These are phyloP conservation scores for Helminthosporium solani DNA, from an alignment of 2,329 filamentous ascomycete genomes.

Conservation along the genomic window DNA sequence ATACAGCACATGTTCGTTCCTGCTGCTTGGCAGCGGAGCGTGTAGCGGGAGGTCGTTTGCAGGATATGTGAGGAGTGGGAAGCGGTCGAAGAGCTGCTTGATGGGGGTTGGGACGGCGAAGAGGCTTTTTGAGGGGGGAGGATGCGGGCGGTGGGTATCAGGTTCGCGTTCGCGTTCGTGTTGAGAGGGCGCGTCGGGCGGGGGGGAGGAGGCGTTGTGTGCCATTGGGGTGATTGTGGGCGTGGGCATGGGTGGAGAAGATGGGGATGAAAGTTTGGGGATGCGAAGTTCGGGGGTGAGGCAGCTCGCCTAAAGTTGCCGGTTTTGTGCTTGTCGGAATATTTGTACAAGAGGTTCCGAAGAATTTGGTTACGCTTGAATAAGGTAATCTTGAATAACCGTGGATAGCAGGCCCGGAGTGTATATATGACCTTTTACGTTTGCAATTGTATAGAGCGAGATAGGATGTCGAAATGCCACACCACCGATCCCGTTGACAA, in stretches of 20 bases:
- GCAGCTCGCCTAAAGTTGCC: slow-evolving; percentile 29
- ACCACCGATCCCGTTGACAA: too few species aligned
- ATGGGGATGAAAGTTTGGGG: slow-evolving; percentile 8
- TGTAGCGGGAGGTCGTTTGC: slow-evolving; percentile 72
- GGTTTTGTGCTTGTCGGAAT: not conserved
- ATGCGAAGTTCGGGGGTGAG: slow-evolving; percentile 19
- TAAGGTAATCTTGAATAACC: too few species aligned
- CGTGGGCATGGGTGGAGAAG: not conserved
- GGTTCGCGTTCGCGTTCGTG: too few species aligned
- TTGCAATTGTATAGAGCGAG: too few species aligned
- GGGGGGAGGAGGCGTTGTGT: not conserved
- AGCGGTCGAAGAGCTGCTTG: slow-evolving; percentile 78
- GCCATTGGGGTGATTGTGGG: not conserved
- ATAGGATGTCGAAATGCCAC: too few species aligned
- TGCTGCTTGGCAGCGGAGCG: slow-evolving; percentile 45
- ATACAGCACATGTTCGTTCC: slow-evolving; percentile 63
- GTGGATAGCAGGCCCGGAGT: not conserved
- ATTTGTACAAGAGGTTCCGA: too few species aligned
- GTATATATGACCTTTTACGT: too few species aligned
- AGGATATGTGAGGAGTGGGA: slow-evolving; percentile 75
- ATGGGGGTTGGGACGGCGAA: slow-evolving; percentile 69
- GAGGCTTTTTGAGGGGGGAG: slow-evolving; percentile 23
- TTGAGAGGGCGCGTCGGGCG: slow-evolving; percentile 4
- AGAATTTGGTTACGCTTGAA: not conserved
- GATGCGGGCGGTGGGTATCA: slow-evolving; percentile 1